Conservation (phyloP, 2,329 filamentous ascomycete species). For the Aspergillus terreus region DNA sequence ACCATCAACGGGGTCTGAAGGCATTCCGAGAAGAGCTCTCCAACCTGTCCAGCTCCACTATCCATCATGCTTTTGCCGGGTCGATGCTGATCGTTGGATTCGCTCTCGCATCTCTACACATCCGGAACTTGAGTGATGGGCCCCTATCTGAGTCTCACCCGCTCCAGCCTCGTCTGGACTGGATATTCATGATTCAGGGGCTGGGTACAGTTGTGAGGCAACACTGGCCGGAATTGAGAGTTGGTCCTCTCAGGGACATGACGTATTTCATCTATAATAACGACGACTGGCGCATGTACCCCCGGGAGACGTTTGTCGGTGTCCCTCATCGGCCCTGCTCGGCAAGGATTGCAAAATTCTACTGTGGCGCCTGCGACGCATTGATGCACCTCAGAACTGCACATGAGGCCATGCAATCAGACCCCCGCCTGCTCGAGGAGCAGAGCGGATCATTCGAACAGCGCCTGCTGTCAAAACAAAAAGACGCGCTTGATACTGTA, state of each 20-base stretch:
- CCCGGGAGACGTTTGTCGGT: background rate
- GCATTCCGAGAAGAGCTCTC: constrained; percentile 14
- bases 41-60: constrained; percentile 3
- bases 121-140: constrained; percentile 1
- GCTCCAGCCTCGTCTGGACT: constrained; percentile 10
- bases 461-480: background rate
- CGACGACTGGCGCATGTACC: constrained; percentile 15
- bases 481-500: background rate
- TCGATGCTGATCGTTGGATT: constrained; percentile 17
- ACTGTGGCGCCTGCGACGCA: background rate
- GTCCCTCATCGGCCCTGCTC: background rate
- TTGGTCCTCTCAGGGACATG: constrained; percentile 10
- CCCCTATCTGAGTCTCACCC: too few species aligned
- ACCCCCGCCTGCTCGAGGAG: too few species aligned
- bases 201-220: constrained; percentile 6
- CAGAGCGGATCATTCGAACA: background rate
- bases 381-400: background rate
- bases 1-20: constrained; percentile 19
- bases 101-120: constrained; percentile 17
- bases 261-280: constrained; percentile 9
- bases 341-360: background rate
- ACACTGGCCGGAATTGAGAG: constrained; percentile 12
- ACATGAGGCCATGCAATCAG: background rate
- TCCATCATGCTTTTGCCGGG: constrained; percentile 13
- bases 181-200: constrained; percentile 17